Conservation (phyloP, 2,329 filamentous ascomycete genomes). For the Alternaria arborescens region DNA sequence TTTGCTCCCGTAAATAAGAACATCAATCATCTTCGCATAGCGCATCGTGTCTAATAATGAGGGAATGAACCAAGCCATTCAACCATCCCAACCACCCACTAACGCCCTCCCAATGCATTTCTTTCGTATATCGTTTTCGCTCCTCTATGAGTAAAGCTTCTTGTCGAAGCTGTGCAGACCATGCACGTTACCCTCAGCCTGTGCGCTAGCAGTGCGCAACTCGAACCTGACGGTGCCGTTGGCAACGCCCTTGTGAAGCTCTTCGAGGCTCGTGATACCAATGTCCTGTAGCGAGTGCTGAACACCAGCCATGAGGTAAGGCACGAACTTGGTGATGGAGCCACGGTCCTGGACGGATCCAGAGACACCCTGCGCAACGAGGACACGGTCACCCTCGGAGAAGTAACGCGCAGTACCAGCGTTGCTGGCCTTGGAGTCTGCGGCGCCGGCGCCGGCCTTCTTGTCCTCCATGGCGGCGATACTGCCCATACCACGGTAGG, state of each 20-base stretch:
- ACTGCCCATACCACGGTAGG: conserved; percentile 98
- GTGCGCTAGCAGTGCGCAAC: conserved; percentile 90
- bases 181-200: conserved; percentile 96
- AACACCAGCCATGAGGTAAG: conserved; percentile 92
- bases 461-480: conserved; percentile 99
- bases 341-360: conserved; percentile 83
- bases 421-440: conserved; percentile 77
- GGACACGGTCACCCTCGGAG: conserved; percentile 91
- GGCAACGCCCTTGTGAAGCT: conserved; percentile 77
- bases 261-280: conserved; percentile 80
- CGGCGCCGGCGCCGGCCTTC: conserved; percentile 81
- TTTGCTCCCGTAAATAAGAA: conserved; percentile 29
- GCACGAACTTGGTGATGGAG: conserved; percentile 92
- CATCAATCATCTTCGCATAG: conserved; percentile 34
- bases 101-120: conserved; percentile 46
- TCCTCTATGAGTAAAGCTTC: conserved; percentile 88
- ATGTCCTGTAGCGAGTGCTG: conserved; percentile 98
- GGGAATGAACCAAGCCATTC: conserved; percentile 10
- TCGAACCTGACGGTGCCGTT: conserved; percentile 87
- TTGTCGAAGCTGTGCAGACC: conserved; percentile 98
- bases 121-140: conserved; percentile 7
- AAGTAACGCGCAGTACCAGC: conserved; percentile 98
- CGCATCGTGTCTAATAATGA: conserved; percentile 25
- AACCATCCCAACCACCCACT: conserved; percentile 15
- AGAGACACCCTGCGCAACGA: conserved; percentile 96